phyloP scores from a whole-genome alignment of 2,329 filamentous ascomycete species.

The Calycina herbarum region DNA sequence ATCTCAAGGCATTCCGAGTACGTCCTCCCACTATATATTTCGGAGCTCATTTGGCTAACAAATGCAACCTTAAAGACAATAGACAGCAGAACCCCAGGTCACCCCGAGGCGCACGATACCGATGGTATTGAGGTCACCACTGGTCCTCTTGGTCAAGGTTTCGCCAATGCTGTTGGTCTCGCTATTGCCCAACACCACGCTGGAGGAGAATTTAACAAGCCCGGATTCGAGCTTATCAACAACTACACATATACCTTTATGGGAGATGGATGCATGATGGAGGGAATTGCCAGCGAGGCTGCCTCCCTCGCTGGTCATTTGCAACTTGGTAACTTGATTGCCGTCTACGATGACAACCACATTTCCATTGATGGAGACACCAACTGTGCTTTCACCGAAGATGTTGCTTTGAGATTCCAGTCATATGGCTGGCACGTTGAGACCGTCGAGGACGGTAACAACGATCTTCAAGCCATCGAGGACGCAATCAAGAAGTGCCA shows the following conservation, averaged over 20 bases:
- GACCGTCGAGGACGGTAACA: slow-evolving; percentile 82
- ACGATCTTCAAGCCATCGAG: slow-evolving; percentile 85
- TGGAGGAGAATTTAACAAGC: slow-evolving; percentile 92
- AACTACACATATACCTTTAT: slow-evolving; percentile 98
- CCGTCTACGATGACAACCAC: slow-evolving; percentile 98
- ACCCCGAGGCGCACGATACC: slow-evolving; percentile 95
- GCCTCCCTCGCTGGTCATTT: slow-evolving; percentile 91
- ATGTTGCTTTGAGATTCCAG: slow-evolving; percentile 92
- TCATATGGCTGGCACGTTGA: slow-evolving; percentile 94
- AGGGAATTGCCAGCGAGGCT: slow-evolving; percentile 93
- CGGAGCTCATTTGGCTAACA: slow-evolving; percentile 10
- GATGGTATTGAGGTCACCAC: slow-evolving; percentile 98
- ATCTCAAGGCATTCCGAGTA: slow-evolving; percentile 96
- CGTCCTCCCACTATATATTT: slow-evolving; percentile 39
- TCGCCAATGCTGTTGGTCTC: slow-evolving; percentile 95
- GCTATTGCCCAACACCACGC: slow-evolving; percentile 95
- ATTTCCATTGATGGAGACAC: slow-evolving; percentile 95
- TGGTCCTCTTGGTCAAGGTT: slow-evolving; percentile 94
- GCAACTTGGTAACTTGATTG: slow-evolving; percentile 96
- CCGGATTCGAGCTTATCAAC: slow-evolving; percentile 84
- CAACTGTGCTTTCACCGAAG: slow-evolving; percentile 95
- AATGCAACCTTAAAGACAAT: slow-evolving; percentile 42
- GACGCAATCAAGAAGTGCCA: slow-evolving; percentile 82
- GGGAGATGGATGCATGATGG: slow-evolving; percentile 97
- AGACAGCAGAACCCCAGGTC: slow-evolving; percentile 83